These are phyloP conservation scores for Thalia dealbata DNA, from an alignment of 176 grass and related monocot species.

Conservation along the genomic window DNA sequence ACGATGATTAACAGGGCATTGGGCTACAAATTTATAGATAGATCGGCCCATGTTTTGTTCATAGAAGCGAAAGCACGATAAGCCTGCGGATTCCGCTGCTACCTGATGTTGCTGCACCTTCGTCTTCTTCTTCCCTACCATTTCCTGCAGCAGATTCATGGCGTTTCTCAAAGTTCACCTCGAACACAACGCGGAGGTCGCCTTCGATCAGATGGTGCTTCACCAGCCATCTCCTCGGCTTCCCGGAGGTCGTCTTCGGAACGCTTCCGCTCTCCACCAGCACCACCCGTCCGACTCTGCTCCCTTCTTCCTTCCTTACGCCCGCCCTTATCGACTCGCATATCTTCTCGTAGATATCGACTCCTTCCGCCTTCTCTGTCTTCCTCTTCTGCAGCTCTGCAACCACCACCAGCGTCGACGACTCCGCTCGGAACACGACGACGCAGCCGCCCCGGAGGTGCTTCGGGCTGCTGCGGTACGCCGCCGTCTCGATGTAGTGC, in stretches of 20 bases:
- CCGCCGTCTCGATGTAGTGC: conserved; percentile 38
- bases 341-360: not conserved
- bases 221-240: conserved; percentile 36
- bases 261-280: conserved; percentile 29
- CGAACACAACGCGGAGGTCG: conserved; percentile 12
- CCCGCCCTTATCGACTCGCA: conserved; percentile 27
- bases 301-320: conserved; percentile 21
- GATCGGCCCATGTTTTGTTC: not conserved
- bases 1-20: no score
- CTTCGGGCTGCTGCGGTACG: not conserved
- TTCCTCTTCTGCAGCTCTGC: conserved; percentile 24
- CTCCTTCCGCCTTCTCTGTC: not conserved
- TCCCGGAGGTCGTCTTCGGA: conserved; percentile 56
- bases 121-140: not conserved
- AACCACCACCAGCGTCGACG: conserved; percentile 13
- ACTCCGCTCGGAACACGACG: conserved; percentile 14
- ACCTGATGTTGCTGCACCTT: not conserved
- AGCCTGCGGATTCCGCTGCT: conserved; percentile 14
- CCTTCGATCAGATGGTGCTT: conserved; percentile 35
- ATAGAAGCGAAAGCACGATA: conserved; percentile 31
- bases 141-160: no score
- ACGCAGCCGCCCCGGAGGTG: conserved; percentile 34
- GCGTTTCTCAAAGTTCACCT: conserved; percentile 17
- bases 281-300: conserved; percentile 26
- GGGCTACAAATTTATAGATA: no score